These are phyloP conservation scores for Pascua guehoae DNA, from an alignment of 1,284 basidiomycete species.

Conservation along the genomic window DNA sequence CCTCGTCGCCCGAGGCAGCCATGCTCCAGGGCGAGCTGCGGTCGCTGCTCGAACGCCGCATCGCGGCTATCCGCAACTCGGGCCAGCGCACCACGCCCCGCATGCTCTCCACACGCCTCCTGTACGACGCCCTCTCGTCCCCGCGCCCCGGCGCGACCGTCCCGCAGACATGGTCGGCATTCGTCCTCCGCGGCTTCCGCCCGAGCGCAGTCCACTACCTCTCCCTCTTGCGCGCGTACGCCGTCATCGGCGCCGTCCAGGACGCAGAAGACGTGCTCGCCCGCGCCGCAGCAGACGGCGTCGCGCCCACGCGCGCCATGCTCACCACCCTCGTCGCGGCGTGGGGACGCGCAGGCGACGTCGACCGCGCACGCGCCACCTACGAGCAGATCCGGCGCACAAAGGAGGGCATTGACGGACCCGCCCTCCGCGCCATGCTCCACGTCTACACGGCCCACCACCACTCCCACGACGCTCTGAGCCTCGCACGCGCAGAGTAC, in stretches of 20 bases:
- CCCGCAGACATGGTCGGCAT: conserved; percentile 27
- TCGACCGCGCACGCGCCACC: neutral
- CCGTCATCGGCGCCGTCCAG: conserved; percentile 29
- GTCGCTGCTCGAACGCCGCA: conserved; percentile 1
- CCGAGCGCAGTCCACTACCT: conserved; percentile 31
- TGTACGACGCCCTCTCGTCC: conserved; percentile 29
- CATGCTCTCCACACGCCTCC: conserved; percentile 27
- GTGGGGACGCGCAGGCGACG: conserved; percentile 5
- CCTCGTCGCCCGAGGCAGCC: neutral
- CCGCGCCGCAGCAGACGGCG: conserved; percentile 22
- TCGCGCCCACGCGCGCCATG: conserved; percentile 24
- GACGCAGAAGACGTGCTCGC: conserved; percentile 31
- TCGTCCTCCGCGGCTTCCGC: conserved; percentile 34
- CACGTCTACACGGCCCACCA: neutral
- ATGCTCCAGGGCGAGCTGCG: conserved; percentile 8
- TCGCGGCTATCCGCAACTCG: neutral
- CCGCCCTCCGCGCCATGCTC: conserved; percentile 8
- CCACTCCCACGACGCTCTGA: conserved; percentile 1
- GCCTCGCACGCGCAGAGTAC: conserved; percentile 8
- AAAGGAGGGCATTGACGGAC: neutral
- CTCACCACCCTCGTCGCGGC: conserved; percentile 23
- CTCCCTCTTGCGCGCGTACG: conserved; percentile 37
- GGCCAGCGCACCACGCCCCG: conserved; percentile 6
- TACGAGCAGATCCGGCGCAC: conserved; percentile 5
- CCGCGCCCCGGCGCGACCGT: conserved; percentile 22